These are phyloP conservation scores for Kuraishia borneana DNA, from an alignment of 805 yeast species.

Conservation along the genomic window DNA sequence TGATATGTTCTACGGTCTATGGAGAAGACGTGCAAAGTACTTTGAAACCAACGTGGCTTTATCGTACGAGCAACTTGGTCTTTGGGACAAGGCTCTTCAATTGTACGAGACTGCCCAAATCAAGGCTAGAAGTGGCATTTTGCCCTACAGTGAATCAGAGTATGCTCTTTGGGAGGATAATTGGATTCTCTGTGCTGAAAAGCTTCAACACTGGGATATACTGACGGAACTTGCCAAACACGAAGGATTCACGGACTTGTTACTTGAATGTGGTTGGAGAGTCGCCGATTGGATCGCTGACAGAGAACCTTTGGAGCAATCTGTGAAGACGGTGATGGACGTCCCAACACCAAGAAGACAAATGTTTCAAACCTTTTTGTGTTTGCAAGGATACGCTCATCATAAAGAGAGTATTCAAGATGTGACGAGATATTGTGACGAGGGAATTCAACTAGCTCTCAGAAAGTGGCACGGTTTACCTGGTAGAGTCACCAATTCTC, in stretches of 20 bases:
- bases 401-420: conserved; percentile 80
- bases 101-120: conserved; percentile 94
- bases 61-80: conserved; percentile 88
- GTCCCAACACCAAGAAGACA: conserved; percentile 97
- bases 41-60: conserved; percentile 87
- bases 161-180: conserved; percentile 97
- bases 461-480: conserved; percentile 93
- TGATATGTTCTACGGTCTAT: conserved; percentile 94
- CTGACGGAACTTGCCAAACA: conserved; percentile 93
- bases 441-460: conserved; percentile 87
- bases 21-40: conserved; percentile 96
- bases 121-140: conserved; percentile 87
- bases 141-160: conserved; percentile 93
- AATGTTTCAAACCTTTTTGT: conserved; percentile 86
- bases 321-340: conserved; percentile 94
- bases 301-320: conserved; percentile 85
- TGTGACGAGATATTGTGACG: conserved; percentile 81
- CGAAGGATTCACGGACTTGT: conserved; percentile 91
- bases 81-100: conserved; percentile 91
- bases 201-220: conserved; percentile 96
- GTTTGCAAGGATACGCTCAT: conserved; percentile 88
- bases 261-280: conserved; percentile 99
- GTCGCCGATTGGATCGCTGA: conserved; percentile 98
- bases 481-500: conserved; percentile 62
- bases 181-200: conserved; percentile 96